A percentile compares a stretch with the other conserved stretches of the same genome.
Conservation (phyloP, 495 filamentous ascomycete species). For the Penicillium argentinense region DNA sequence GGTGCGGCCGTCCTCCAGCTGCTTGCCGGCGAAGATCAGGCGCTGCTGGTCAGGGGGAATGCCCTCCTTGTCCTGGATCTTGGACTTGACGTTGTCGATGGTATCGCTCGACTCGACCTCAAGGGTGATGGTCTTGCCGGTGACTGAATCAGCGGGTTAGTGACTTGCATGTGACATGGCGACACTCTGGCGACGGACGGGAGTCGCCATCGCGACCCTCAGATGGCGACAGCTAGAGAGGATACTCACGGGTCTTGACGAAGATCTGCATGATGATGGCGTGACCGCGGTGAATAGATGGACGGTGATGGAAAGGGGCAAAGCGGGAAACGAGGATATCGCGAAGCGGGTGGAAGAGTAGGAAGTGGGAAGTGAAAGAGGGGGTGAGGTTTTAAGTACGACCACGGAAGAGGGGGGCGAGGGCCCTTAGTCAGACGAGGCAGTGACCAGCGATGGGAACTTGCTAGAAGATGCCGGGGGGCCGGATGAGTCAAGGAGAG, state of each 20-base stretch:
- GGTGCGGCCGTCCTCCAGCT: constrained; percentile 95
- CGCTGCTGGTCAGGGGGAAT: constrained; percentile 98
- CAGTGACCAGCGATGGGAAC: constrained; percentile 14
- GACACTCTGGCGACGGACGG: background rate
- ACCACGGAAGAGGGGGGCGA: constrained; percentile 28
- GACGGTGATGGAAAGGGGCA: constrained; percentile 7
- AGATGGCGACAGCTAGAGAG: constrained; percentile 7
- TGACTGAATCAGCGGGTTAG: constrained; percentile 49
- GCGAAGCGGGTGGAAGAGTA: constrained; percentile 9
- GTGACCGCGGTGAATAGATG: constrained; percentile 15
- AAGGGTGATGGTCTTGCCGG: constrained; percentile 98
- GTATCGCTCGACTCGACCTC: constrained; percentile 98
- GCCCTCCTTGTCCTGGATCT: constrained; percentile 99
- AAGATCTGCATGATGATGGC: constrained; percentile 84
- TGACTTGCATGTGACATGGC: too few species aligned
- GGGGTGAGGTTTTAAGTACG: constrained; percentile 19
- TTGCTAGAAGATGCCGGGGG: constrained; percentile 25
- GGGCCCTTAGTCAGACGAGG: constrained; percentile 39
- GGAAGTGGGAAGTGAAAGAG: constrained; percentile 29
- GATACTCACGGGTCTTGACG: constrained; percentile 86
- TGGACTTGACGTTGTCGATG: constrained; percentile 98
- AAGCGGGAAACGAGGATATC: constrained; percentile 9
- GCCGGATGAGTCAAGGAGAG: constrained; percentile 30
- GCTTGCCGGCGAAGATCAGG: constrained; percentile 97
- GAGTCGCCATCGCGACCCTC: background rate